Evolutionary conservation across 306 rosid genomes (phyloP), one percentile per base, ranked within the genome.

Genomic region (Cucurbita moschata): DNA sequence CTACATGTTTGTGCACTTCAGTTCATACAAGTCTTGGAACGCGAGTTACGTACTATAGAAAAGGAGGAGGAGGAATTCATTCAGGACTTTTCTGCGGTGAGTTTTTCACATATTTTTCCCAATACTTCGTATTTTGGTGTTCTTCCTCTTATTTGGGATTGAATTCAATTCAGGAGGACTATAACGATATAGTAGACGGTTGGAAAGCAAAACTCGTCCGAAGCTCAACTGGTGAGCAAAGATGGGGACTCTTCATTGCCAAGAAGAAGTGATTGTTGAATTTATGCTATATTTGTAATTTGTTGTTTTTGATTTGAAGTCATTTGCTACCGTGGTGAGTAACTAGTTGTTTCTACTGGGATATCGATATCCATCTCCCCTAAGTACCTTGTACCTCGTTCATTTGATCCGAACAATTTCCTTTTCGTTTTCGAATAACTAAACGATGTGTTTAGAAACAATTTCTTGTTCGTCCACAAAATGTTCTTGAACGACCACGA

Each of bases 191-290:
- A 10, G 74, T 81, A 19, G 81, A 80, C 74, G 87, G 87, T 40
- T 84, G 87, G 87, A 79, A 84, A 73, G 83, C 87, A 10, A 84
- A 84, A 76, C 81, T 84, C 39, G 12, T 78, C 65, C 81, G 85
- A 75, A 82, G 65, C 37, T 23, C 80, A 10, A 78, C 81, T 0
- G 83, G 83, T 43, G 85, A 84, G 85, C 87, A 84, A 74, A 76
- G 76, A 69, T 84, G 87, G 87, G 87, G 87, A 14, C 79, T 84
- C 7, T 84, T 94, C 82, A 53, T 89, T 75, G 98, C 97, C 71
- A 85, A 73, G 81, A 93, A 90, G 80, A 83, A 75, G 2, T 88
- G 86, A 85, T 68, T 38, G 39, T 46, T 46, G 30, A 51, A 43
- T 71, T 72, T 46, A 51, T 15, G 70, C 26, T 16, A 50, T 49